phyloP scores from a whole-genome alignment of 495 filamentous ascomycete species.

The Daldinia caldariorum region DNA sequence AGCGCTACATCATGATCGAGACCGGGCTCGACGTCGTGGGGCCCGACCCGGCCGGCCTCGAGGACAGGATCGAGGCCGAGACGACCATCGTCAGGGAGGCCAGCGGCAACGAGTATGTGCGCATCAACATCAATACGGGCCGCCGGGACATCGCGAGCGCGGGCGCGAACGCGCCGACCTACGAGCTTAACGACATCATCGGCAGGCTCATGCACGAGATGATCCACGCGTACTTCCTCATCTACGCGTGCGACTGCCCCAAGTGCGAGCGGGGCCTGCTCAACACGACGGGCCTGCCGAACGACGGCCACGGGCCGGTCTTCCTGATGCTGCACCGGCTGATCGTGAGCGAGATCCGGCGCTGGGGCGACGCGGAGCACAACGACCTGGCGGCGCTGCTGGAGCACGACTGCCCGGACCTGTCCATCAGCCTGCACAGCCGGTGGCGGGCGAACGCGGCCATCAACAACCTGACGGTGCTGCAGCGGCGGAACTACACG shows the following conservation, averaged over 20 bases:
- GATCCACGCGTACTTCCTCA: constrained; percentile 24
- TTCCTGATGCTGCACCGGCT: constrained; percentile 35
- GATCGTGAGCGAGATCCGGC: constrained; percentile 29
- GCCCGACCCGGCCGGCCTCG: constrained; percentile 2
- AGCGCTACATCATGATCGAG: neutral
- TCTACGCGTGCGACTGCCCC: constrained; percentile 22
- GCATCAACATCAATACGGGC: constrained; percentile 21
- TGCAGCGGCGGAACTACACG: neutral
- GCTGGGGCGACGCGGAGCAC: neutral
- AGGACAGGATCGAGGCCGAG: constrained; percentile 4
- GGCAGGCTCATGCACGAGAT: constrained; percentile 34
- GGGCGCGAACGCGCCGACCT: neutral
- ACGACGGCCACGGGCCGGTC: constrained; percentile 28
- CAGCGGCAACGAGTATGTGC: neutral
- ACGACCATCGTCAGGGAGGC: neutral
- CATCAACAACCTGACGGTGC: neutral
- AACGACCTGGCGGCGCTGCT: constrained; percentile 3
- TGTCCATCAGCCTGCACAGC: neutral
- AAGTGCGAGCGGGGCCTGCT: constrained; percentile 7
- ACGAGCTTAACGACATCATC: constrained; percentile 11
- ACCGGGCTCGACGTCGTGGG: constrained; percentile 21
- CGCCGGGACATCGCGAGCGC: no score
- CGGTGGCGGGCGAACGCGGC: neutral
- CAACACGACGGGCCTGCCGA: constrained; percentile 15
- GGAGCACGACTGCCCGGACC: constrained; percentile 14